Base-by-base conservation (phyloP, 208 protist species). In the Vickermania ingenoplastis region DNA sequence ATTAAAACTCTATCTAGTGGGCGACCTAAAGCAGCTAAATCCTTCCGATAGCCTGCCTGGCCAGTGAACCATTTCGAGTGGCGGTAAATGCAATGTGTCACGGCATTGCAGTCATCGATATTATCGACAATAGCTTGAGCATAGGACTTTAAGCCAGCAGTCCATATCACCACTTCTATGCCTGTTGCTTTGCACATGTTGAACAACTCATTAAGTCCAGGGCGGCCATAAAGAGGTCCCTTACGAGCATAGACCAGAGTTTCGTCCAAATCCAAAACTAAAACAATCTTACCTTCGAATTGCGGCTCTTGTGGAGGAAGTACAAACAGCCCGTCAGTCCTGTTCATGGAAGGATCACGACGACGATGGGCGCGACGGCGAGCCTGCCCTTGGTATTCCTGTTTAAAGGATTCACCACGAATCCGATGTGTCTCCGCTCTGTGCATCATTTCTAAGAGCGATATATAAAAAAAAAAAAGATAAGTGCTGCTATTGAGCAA, bases 51-150 rank as follows among this genome's bases (percentile, higher is more conserved):
- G 7, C 91, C 91, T 27, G 88, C 76, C 61, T 94, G 86, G 0
- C 88, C 88, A 21, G 86, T 96, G 73, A 96, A 96, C 91, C 91
- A 96, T 48, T 95, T 96, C 60, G 77, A 84, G 77, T 96, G 88
- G 31, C 91, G 88, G 57, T 96, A 96, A 67, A 96, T 95, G 68
- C 91, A 96, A 49, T 96, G 91, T 2, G 78, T 65, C 1, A 96
- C 82, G 7, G 83, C 81, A 48, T 82, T 79, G 52, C 71, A 68
- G 27, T 88, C 89, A 68, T 96, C 91, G 63, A 96, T 96, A 63
- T 95, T 94, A 11, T 80, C 65, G 61, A 96, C 82, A 65, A 96
- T 93, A 14, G 91, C 91, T 50, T 96, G 91, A 13, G 91, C 91
- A 68, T 96, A 96, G 0, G 88, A 85, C 59, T 89, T 84, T 36